These are phyloP conservation scores for Aspergillus campestris DNA, from an alignment of 495 filamentous ascomycete genomes.

Conservation along the genomic window DNA sequence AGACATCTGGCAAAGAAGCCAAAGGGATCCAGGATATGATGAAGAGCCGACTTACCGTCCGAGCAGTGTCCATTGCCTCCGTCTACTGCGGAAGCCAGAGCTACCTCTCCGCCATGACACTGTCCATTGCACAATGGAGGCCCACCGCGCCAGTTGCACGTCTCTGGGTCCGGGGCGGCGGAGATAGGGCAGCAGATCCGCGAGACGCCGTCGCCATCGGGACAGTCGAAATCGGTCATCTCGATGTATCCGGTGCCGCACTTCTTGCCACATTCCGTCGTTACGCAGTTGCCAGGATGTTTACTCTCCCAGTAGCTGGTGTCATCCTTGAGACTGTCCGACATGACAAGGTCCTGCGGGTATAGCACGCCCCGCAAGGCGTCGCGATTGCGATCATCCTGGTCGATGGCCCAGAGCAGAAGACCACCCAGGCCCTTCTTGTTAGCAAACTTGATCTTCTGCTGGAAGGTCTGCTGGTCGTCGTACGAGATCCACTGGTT, in stretches of 20 bases:
- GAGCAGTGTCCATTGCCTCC: constrained; percentile 18
- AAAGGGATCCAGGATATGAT: not conserved
- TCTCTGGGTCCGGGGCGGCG: constrained; percentile 5
- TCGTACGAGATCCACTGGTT: constrained; percentile 39
- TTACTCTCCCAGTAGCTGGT: constrained; percentile 4
- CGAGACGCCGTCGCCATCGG: constrained; percentile 1
- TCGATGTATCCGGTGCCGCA: constrained; percentile 1
- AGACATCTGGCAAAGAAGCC: not conserved
- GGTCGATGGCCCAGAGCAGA: constrained; percentile 30
- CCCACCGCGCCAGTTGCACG: constrained; percentile 4
- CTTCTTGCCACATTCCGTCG: not conserved
- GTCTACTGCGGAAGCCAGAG: constrained; percentile 7
- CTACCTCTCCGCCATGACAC: constrained; percentile 12
- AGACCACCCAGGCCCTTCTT: constrained; percentile 28
- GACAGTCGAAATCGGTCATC: constrained; percentile 1
- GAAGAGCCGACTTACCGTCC: not conserved
- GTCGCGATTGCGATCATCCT: constrained; percentile 1
- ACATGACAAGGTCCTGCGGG: constrained; percentile 1
- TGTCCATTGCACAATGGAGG: constrained; percentile 11
- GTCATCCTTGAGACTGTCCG: constrained; percentile 1
- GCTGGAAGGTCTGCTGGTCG: constrained; percentile 27
- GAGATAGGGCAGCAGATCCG: constrained; percentile 7
- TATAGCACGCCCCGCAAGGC: constrained; percentile 3
- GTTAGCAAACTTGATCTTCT: constrained; percentile 33
- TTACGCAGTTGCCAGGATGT: not conserved